Evolutionary conservation across 306 rosid species (phyloP).

Genomic region (Fagus crenata): DNA sequence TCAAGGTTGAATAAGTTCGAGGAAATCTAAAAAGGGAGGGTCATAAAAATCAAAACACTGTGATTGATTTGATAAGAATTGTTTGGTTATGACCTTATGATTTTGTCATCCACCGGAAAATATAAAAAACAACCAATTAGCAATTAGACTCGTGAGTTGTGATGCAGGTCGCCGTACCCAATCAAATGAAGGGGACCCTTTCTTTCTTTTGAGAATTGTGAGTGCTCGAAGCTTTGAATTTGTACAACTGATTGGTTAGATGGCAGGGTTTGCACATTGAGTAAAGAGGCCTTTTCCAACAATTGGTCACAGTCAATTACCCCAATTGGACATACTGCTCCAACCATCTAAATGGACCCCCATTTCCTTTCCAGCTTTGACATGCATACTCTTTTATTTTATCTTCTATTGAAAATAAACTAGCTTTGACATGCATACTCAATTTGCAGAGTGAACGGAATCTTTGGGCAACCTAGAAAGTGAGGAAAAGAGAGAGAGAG

Average conservation of each 20-base stretch:
- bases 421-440: not conserved
- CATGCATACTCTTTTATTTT: not conserved
- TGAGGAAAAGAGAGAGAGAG: not conserved
- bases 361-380: not conserved
- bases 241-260: not conserved
- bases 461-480: not conserved
- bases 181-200: not conserved
- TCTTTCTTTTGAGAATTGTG: not conserved
- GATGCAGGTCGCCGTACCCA: constrained; percentile 8
- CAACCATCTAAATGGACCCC: not conserved
- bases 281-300: not conserved
- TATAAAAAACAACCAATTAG: not conserved
- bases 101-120: not conserved
- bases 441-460: not conserved
- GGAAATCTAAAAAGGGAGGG: not conserved
- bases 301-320: not conserved
- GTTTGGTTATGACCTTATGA: not conserved
- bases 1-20: constrained; percentile 14
- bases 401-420: no score
- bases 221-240: not conserved
- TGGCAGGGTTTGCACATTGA: not conserved
- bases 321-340: not conserved
- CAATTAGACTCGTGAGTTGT: not conserved
- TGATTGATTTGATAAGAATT: not conserved
- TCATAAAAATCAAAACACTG: not conserved